Base-by-base conservation (phyloP, 306 rosid species). In the Castanea mollissima region DNA sequence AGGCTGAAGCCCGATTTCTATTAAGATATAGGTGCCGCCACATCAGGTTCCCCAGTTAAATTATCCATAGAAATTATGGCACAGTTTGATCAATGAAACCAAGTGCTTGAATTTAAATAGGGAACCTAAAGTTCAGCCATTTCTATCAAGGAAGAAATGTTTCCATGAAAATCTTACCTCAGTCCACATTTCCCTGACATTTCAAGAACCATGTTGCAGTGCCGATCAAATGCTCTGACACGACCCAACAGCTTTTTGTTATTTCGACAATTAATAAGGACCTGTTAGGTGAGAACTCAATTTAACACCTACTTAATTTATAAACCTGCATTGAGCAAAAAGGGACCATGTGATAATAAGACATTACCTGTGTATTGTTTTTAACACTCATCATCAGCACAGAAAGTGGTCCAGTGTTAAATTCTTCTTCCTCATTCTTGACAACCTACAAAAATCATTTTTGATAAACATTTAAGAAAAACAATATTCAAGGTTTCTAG, bases 141-240 rank as follows among this genome's bases (percentile, higher is more conserved):
- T 35, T 41, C 46, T 8, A 41, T 41, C 2, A 41, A 41, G 46
- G 19, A 44, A 34, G 46, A 14, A 4, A 71, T 31, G 52, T 69
- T 21, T 57, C 35, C 20, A 18, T 27, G 63, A 15, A 71, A 76
- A 51, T 31, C 74, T 76, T 74, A 92, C 99, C 97, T 95, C 99
- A 3, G 99, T 95, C 99, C 99, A 95, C 98, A 95, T 95, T 86
- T 95, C 98, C 84, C 94, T 55, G 21, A 95, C 99, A 87, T 95
- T 95, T 95, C 99, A 70, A 95, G 91, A 79, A 95, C 98, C 98
- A 95, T 92, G 76, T 94, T 94, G 87, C 97, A 95, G 82, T 92
- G 99, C 77, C 99, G 82, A 67, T 95, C 99, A 19, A 95, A 95
- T 19, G 99, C 99, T 82, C 98, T 87, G 16, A 92, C 97, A 29